These are phyloP conservation scores for Russula earlei DNA, from an alignment of 768 basidiomycete species.

Conservation along the genomic window DNA sequence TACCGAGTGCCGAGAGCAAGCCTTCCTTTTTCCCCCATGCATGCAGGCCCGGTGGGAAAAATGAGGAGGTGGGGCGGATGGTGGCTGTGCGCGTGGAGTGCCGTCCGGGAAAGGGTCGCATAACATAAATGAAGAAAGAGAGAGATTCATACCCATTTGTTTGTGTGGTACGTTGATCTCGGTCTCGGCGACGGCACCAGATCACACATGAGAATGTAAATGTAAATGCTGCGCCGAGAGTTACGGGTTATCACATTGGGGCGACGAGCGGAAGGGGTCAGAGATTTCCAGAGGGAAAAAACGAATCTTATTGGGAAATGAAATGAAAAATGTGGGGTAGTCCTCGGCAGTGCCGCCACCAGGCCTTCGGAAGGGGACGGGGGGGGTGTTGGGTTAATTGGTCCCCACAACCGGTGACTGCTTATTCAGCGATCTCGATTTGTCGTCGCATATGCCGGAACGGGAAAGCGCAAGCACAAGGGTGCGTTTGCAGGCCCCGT, in stretches of 20 bases:
- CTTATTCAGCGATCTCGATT: slow-evolving; percentile 3
- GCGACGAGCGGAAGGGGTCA: background rate
- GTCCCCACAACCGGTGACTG: too few species aligned
- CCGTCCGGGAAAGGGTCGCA: background rate
- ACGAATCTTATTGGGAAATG: background rate
- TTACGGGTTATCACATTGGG: background rate
- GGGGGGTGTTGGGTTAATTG: too few species aligned
- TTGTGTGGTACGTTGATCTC: background rate
- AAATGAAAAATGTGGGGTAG: slow-evolving; percentile 3
- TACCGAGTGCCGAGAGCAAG: background rate
- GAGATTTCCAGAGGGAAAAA: background rate
- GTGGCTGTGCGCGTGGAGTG: slow-evolving; percentile 6
- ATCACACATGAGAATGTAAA: background rate
- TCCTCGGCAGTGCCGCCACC: slow-evolving; percentile 9
- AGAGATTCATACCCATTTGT: background rate
- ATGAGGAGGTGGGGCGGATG: background rate
- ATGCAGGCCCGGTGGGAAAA: background rate
- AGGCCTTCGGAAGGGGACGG: slow-evolving; percentile 16
- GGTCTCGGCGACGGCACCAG: slow-evolving; percentile 2
- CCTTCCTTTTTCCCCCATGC: too few species aligned
- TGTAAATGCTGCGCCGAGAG: background rate
- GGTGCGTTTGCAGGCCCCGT: too few species aligned
- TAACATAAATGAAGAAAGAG: too few species aligned
- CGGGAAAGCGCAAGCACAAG: background rate
- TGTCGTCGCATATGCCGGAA: background rate